These are phyloP conservation scores for Sarcomyxa edulis DNA, from an alignment of 768 basidiomycete genomes.

Conservation along the genomic window DNA sequence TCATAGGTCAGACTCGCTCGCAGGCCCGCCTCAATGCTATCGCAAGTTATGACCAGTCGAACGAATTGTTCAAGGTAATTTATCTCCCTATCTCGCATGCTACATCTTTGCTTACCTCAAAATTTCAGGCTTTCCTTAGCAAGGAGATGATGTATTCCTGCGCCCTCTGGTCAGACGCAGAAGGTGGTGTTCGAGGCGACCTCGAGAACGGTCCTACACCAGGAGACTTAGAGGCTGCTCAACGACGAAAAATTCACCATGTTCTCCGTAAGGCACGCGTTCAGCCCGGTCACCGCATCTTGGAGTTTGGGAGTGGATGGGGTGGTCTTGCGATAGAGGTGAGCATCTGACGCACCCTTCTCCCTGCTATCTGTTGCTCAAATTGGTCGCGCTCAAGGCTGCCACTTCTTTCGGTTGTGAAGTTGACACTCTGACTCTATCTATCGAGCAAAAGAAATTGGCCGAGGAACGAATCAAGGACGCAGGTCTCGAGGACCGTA, in stretches of 20 bases:
- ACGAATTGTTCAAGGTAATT: conserved; percentile 74
- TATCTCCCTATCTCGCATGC: conserved; percentile 4
- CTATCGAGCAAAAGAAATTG: conserved; percentile 79
- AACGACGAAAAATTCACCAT: conserved; percentile 77
- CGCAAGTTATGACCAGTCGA: conserved; percentile 90
- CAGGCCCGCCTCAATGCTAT: conserved; percentile 76
- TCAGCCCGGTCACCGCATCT: conserved; percentile 70
- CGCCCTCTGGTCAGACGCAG: conserved; percentile 75
- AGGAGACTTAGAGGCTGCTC: conserved; percentile 76
- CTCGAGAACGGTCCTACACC: conserved; percentile 47
- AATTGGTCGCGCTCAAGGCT: no score
- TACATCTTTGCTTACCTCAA: conserved; percentile 6
- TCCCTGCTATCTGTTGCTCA: conserved; percentile 1
- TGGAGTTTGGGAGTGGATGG: conserved; percentile 95
- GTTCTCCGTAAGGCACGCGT: conserved; percentile 77
- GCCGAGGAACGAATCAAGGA: conserved; percentile 79
- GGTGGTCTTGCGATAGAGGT: conserved; percentile 88
- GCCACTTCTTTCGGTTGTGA: conserved; percentile 70
- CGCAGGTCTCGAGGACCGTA: conserved; percentile 62
- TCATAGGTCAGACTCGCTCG: conserved; percentile 68
- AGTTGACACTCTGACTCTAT: conserved; percentile 87
- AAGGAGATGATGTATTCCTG: conserved; percentile 96
- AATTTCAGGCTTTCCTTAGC: conserved; percentile 64
- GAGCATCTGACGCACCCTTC: conserved; percentile 5
- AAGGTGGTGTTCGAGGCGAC: conserved; percentile 77